Evolutionary conservation across 352 stramenopile species (phyloP).

Genomic region (Phytophthora multivora): DNA sequence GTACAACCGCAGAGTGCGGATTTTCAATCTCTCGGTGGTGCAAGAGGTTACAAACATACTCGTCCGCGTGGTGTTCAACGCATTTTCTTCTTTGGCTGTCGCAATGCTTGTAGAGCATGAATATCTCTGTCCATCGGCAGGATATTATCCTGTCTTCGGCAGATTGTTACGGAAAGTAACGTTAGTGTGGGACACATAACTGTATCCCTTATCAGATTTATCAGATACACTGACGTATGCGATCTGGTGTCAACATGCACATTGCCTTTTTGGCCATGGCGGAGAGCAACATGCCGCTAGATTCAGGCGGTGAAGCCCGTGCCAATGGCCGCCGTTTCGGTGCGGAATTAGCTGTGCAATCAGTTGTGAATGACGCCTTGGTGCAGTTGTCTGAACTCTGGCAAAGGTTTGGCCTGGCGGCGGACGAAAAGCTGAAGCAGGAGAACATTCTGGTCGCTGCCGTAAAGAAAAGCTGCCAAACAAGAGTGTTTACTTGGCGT

Average conservation of each 20-base stretch:
- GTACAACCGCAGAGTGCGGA: too few relatives aligned
- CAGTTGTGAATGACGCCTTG: slow-evolving; percentile 11
- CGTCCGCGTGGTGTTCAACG: too few relatives aligned
- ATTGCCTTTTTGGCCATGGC: slow-evolving; percentile 15
- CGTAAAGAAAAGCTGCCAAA: slow-evolving; percentile 26
- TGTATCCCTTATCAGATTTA: slow-evolving; percentile 36
- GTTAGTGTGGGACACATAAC: slow-evolving; percentile 12
- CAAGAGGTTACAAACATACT: too few relatives aligned
- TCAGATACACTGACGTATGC: slow-evolving; percentile 17
- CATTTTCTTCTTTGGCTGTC: too few relatives aligned
- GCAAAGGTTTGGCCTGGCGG: slow-evolving; percentile 34
- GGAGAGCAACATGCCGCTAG: background rate
- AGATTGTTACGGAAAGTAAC: too few relatives aligned
- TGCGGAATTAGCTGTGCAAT: slow-evolving; percentile 3
- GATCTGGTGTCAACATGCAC: slow-evolving; percentile 20
- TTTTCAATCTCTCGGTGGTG: too few relatives aligned
- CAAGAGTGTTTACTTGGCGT: slow-evolving; percentile 17
- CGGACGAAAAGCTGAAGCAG: slow-evolving; percentile 37
- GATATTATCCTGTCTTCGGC: too few relatives aligned
- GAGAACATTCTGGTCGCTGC: slow-evolving; percentile 25
- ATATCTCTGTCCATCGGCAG: too few relatives aligned
- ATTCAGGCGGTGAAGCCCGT: background rate
- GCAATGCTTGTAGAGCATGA: too few relatives aligned
- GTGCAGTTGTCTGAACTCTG: slow-evolving; percentile 38
- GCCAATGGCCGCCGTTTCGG: slow-evolving; percentile 1